Conservation (phyloP, 768 basidiomycete genomes). For the Rhizopogon vesiculosus region DNA sequence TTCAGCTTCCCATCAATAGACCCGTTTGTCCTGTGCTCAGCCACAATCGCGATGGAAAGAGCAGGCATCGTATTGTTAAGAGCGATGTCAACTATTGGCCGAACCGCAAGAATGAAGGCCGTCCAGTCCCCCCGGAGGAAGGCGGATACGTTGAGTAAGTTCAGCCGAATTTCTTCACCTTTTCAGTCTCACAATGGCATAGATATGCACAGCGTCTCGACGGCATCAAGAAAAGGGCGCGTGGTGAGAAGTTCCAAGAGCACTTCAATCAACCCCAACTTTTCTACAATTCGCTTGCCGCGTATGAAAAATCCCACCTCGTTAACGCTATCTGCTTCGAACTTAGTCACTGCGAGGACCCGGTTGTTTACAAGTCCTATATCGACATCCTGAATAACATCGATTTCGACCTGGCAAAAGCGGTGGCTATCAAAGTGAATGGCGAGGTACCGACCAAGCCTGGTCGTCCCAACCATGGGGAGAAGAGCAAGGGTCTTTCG, state of each 20-base stretch:
- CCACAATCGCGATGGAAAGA: slow-evolving; percentile 58
- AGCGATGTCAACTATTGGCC: slow-evolving; percentile 77
- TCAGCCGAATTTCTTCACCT: background rate
- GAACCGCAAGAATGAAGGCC: slow-evolving; percentile 54
- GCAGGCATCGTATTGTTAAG: slow-evolving; percentile 53
- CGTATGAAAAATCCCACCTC: slow-evolving; percentile 69
- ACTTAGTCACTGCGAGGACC: slow-evolving; percentile 79
- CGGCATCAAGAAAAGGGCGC: slow-evolving; percentile 56
- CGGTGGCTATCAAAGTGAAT: slow-evolving; percentile 63
- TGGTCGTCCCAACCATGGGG: slow-evolving; percentile 51
- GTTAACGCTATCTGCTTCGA: slow-evolving; percentile 74
- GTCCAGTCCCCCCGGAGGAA: slow-evolving; percentile 40
- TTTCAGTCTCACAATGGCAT: slow-evolving; percentile 13
- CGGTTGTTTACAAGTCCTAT: slow-evolving; percentile 62
- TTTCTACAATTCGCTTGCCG: slow-evolving; percentile 78
- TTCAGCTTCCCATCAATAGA: slow-evolving; percentile 75
- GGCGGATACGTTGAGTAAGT: slow-evolving; percentile 60
- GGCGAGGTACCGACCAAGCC: slow-evolving; percentile 51
- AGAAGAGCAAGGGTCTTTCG: slow-evolving; percentile 50
- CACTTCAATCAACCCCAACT: slow-evolving; percentile 69
- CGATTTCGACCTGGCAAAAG: slow-evolving; percentile 66
- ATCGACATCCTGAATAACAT: slow-evolving; percentile 67
- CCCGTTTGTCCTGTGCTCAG: slow-evolving; percentile 74
- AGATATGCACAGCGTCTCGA: slow-evolving; percentile 46
- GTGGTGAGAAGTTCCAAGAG: slow-evolving; percentile 74